These are phyloP conservation scores for Candida qinlingensis DNA, from an alignment of 805 yeast genomes.

Conservation along the genomic window DNA sequence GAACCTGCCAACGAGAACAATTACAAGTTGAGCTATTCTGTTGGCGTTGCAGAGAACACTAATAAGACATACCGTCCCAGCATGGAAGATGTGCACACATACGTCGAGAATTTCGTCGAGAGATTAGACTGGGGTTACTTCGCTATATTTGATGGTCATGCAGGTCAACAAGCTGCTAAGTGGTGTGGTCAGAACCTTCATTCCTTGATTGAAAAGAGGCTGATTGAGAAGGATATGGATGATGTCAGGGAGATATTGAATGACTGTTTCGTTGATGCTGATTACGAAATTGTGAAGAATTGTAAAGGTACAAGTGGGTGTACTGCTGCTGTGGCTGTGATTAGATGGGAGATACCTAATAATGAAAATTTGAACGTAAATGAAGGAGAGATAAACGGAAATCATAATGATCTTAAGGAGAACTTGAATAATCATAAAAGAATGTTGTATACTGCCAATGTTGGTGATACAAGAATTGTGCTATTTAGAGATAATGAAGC, in stretches of 20 bases:
- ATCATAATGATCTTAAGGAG: not conserved
- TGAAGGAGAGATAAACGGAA: not conserved
- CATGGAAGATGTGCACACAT: slow-evolving; percentile 96
- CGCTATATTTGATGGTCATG: slow-evolving; percentile 96
- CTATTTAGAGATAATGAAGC: slow-evolving; percentile 72
- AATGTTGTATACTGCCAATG: slow-evolving; percentile 89
- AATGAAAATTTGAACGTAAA: slow-evolving; percentile 6
- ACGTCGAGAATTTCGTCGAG: slow-evolving; percentile 89
- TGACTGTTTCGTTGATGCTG: slow-evolving; percentile 71
- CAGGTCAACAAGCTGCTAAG: slow-evolving; percentile 87
- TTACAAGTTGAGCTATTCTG: slow-evolving; percentile 60
- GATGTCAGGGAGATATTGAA: slow-evolving; percentile 65
- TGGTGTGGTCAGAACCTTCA: slow-evolving; percentile 93
- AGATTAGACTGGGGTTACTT: slow-evolving; percentile 89
- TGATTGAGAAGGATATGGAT: slow-evolving; percentile 40
- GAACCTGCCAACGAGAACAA: slow-evolving; percentile 1
- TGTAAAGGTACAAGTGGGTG: slow-evolving; percentile 78
- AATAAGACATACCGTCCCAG: slow-evolving; percentile 75
- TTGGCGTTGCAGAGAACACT: slow-evolving; percentile 89
- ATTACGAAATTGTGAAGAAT: slow-evolving; percentile 54
- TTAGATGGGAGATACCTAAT: slow-evolving; percentile 69
- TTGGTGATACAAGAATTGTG: slow-evolving; percentile 87
- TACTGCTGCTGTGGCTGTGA: slow-evolving; percentile 91
- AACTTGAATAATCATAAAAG: slow-evolving; percentile 43
- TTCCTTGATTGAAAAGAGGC: slow-evolving; percentile 53